Conservation (phyloP, 1,284 basidiomycete species). For the Ceratobasidium sp. region DNA sequence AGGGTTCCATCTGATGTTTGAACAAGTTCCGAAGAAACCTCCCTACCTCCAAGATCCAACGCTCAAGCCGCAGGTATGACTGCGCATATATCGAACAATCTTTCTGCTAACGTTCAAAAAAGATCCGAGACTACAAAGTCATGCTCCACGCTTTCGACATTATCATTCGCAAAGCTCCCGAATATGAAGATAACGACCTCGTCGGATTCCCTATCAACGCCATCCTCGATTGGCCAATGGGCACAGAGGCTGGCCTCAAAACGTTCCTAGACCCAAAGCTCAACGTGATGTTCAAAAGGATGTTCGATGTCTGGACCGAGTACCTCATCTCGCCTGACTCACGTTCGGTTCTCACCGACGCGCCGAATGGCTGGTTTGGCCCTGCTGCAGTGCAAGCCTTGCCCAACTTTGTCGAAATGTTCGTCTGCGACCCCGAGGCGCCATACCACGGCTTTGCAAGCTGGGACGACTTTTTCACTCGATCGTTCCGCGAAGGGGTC, state of each 20-base stretch:
- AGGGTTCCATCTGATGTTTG: conserved; percentile 40
- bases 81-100: neutral
- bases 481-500: conserved; percentile 56
- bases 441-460: conserved; percentile 60
- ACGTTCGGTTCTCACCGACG: conserved; percentile 56
- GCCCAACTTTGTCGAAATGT: conserved; percentile 55
- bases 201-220: conserved; percentile 61
- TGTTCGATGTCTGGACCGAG: conserved; percentile 62
- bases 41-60: conserved; percentile 36
- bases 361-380: conserved; percentile 62
- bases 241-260: conserved; percentile 59
- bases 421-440: conserved; percentile 58
- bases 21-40: conserved; percentile 36
- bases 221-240: conserved; percentile 63
- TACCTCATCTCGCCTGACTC: conserved; percentile 62
- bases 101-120: neutral
- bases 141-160: conserved; percentile 61
- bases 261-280: conserved; percentile 61
- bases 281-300: conserved; percentile 56
- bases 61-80: conserved; percentile 11
- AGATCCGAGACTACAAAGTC: conserved; percentile 60
- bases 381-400: conserved; percentile 53
- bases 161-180: conserved; percentile 58
- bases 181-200: conserved; percentile 55
- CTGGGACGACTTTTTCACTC: conserved; percentile 69